Conservation (phyloP, 148 eudicot species). For the Oxyria digyna region DNA sequence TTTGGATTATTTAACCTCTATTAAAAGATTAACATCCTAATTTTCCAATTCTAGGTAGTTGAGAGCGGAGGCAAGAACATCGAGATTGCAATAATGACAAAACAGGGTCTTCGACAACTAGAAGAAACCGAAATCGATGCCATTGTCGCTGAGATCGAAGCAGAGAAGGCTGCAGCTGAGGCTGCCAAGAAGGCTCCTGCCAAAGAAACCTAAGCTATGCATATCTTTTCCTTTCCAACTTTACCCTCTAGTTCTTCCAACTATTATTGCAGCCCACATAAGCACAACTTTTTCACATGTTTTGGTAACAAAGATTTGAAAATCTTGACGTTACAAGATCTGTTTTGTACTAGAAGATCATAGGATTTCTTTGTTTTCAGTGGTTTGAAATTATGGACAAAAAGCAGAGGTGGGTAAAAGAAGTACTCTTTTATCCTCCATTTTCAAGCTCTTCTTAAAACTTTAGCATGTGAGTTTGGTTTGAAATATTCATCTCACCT, state of each 20-base stretch:
- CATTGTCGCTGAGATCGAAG: constrained; percentile 92
- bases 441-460: not conserved
- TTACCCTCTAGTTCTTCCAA: not conserved
- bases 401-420: not conserved
- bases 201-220: constrained; percentile 39
- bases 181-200: constrained; percentile 80
- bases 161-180: constrained; percentile 83
- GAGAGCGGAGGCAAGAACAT: constrained; percentile 99
- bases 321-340: not conserved
- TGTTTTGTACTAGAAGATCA: not conserved
- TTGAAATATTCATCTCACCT: not conserved
- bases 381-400: not conserved
- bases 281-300: not conserved
- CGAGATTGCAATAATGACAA: constrained; percentile 94
- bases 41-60: constrained; percentile 46
- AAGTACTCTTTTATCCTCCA: not conserved
- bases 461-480: constrained; percentile 2
- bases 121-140: constrained; percentile 94
- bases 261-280: not conserved
- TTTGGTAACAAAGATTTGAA: not conserved
- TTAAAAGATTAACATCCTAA: not conserved
- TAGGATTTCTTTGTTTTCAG: too few species aligned
- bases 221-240: not conserved
- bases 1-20: not conserved
- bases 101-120: constrained; percentile 73